Evolutionary conservation across 2,329 filamentous ascomycete genomes (phyloP).

Genomic region (Teratosphaeria gauchensis): DNA sequence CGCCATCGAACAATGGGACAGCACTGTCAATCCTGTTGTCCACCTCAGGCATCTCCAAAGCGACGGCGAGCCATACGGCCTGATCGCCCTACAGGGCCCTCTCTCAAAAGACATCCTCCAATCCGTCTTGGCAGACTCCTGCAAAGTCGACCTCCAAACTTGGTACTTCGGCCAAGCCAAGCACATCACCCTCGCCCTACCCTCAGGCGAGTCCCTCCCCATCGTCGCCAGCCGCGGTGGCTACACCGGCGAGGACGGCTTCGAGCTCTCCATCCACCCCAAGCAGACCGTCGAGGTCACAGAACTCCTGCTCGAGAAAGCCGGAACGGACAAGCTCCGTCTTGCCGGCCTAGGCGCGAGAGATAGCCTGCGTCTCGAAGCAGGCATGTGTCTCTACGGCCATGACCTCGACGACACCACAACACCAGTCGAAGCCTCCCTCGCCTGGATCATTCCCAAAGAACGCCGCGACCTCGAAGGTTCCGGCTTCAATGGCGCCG

Average conservation of each 20-base stretch:
- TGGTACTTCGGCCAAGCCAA: constrained; percentile 76
- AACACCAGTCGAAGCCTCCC: constrained; percentile 56
- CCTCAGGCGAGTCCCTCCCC: constrained; percentile 42
- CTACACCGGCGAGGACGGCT: constrained; percentile 96
- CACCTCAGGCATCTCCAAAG: constrained; percentile 22
- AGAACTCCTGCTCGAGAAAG: constrained; percentile 56
- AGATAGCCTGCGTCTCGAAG: constrained; percentile 86
- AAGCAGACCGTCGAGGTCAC: constrained; percentile 57
- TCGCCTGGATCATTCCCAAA: constrained; percentile 78
- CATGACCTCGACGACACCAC: constrained; percentile 80
- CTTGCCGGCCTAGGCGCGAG: constrained; percentile 83
- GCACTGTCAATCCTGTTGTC: constrained; percentile 35
- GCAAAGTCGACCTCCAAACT: constrained; percentile 44
- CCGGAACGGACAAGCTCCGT: constrained; percentile 53
- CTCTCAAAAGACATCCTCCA: constrained; percentile 60
- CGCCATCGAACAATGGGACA: constrained; percentile 55
- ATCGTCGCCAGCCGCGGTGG: constrained; percentile 78
- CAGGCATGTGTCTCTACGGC: constrained; percentile 99
- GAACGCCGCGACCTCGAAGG: constrained; percentile 50
- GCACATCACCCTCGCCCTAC: constrained; percentile 55
- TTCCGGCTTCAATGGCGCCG: constrained; percentile 77
- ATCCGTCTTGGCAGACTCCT: constrained; percentile 47
- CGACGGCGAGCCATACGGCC: constrained; percentile 53
- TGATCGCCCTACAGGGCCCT: constrained; percentile 86
- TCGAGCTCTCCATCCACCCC: constrained; percentile 80